Percentiles rank a stretch among this genome's conserved stretches.
Conservation (phyloP, 208 protist species). For the Wallacemonas sp. region DNA sequence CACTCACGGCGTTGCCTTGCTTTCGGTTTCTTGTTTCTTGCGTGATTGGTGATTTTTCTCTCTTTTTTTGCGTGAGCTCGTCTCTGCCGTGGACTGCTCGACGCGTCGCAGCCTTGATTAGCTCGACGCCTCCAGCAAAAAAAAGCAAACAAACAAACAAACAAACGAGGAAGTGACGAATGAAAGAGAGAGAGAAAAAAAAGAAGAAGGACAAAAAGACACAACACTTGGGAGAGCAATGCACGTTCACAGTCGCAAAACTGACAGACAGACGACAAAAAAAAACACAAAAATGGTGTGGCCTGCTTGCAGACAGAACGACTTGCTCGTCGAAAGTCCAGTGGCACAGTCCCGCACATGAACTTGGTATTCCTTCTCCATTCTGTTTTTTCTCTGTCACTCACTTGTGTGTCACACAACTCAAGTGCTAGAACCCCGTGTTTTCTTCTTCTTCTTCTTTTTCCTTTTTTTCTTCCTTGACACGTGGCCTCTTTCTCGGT, state of each 20-base stretch:
- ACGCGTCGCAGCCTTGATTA: no score
- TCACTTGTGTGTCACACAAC: no score
- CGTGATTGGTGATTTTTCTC: not conserved
- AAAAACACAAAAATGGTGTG: not conserved
- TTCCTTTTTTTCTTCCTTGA: constrained; percentile 20
- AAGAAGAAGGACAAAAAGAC: constrained; percentile 1
- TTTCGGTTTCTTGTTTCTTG: not conserved
- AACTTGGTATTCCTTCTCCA: no score
- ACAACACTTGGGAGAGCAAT: not conserved
- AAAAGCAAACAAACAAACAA: not conserved
- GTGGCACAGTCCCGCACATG: no score
- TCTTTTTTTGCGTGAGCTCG: no score
- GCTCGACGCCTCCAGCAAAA: no score
- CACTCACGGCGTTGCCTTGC: not conserved
- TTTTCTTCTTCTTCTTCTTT: constrained; percentile 19
- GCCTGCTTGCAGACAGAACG: no score
- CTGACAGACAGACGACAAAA: not conserved
- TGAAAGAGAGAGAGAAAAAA: not conserved
- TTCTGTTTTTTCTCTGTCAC: no score
- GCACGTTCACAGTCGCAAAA: constrained; percentile 8
- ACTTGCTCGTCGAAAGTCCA: no score
- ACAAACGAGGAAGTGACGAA: constrained; percentile 8
- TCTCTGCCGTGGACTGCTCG: no score
- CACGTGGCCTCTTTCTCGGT: constrained; percentile 4
- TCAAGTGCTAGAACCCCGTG: not conserved